phyloP scores from a whole-genome alignment of 192 early-diverging fungal genomes.

The Rhizoclosmatium sp. region DNA sequence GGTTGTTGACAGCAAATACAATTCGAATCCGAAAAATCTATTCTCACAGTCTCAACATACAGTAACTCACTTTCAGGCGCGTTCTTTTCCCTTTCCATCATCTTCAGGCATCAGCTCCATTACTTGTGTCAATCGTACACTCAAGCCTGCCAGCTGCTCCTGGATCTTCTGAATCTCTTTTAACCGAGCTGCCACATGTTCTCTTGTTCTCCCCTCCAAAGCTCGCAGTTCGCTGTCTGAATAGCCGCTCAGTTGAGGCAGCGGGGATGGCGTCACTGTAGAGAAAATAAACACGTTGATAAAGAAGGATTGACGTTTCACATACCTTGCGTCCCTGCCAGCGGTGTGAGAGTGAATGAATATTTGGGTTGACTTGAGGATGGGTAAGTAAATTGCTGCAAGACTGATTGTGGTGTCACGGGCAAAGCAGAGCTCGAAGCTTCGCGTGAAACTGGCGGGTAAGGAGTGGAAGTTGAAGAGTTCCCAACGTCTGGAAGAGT shows the following conservation, averaged over 20 bases:
- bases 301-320: not conserved
- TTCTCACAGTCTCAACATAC: not conserved
- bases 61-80: not conserved
- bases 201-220: conserved; percentile 59
- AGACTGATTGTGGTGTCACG: not conserved
- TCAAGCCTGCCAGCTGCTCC: conserved; percentile 52
- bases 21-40: not conserved
- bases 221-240: conserved; percentile 52
- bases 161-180: conserved; percentile 50
- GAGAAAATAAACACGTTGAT: not conserved
- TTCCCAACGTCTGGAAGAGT: not conserved
- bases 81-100: conserved; percentile 28
- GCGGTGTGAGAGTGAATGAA: conserved; percentile 50
- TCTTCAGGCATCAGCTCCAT: conserved; percentile 33
- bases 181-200: conserved; percentile 49
- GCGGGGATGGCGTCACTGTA: not conserved
- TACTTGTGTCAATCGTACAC: conserved; percentile 58
- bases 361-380: conserved; percentile 12
- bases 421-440: not conserved
- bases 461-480: conserved; percentile 10
- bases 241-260: conserved; percentile 39
- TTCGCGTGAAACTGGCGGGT: not conserved
- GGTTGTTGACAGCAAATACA: not conserved
- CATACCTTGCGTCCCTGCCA: conserved; percentile 17
- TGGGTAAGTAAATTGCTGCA: not conserved